phyloP scores from a whole-genome alignment of 305 asterid genomes.

The Caryopteris hybrid region DNA sequence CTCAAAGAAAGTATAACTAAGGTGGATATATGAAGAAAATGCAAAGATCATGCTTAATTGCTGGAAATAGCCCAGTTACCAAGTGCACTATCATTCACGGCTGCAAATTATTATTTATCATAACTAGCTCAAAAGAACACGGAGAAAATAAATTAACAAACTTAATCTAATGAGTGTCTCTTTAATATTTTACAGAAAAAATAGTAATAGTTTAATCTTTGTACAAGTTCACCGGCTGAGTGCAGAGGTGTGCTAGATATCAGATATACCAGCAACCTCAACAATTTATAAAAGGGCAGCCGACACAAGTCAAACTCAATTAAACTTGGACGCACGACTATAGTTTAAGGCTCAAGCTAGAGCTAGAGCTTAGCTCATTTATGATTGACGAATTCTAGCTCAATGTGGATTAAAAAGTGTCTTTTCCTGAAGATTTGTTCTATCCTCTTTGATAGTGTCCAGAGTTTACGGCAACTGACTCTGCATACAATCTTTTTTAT shows the following conservation, averaged over 20 bases:
- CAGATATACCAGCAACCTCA: background rate
- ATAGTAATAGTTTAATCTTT: background rate
- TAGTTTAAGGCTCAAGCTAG: background rate
- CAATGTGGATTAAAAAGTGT: background rate
- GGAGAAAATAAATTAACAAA: background rate
- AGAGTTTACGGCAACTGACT: background rate
- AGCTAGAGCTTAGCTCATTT: background rate
- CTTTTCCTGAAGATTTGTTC: background rate
- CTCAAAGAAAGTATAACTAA: background rate
- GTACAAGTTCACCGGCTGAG: background rate
- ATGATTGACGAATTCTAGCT: background rate
- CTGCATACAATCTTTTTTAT: background rate
- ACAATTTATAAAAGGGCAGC: background rate
- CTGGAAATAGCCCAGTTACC: no score
- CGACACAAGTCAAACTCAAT: background rate
- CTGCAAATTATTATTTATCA: background rate
- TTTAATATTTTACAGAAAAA: background rate
- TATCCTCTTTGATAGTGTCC: background rate
- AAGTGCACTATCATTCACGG: background rate
- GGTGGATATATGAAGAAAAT: no score
- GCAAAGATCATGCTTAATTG: no score
- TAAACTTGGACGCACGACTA: background rate
- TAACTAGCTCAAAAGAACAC: background rate
- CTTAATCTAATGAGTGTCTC: background rate
- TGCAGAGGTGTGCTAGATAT: background rate